Percentiles rank a stretch among this genome's conserved stretches.
These are phyloP conservation scores for Catenaria anguillulae DNA, from an alignment of 371 early-diverging fungal genomes.

Conservation along the genomic window DNA sequence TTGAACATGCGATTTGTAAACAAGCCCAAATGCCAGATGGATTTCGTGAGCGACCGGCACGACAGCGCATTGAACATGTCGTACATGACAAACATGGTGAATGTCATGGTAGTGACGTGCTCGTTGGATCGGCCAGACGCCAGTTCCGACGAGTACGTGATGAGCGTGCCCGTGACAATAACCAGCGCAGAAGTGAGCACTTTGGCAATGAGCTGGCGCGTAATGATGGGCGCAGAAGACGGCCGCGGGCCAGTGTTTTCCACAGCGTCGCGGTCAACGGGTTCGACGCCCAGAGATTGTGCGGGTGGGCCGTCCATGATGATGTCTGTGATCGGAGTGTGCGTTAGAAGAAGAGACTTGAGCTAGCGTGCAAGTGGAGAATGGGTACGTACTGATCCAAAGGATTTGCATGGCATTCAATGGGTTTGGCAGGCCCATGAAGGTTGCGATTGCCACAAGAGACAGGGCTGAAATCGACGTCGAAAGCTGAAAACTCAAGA, in stretches of 20 bases:
- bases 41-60: constrained; percentile 73
- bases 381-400: constrained; percentile 73
- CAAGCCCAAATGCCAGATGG: constrained; percentile 61
- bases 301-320: constrained; percentile 89
- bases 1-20: constrained; percentile 78
- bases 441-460: constrained; percentile 48
- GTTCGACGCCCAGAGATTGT: constrained; percentile 75
- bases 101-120: constrained; percentile 88
- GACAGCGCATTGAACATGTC: constrained; percentile 89
- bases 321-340: constrained; percentile 44
- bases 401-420: constrained; percentile 95
- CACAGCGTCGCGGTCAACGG: constrained; percentile 56
- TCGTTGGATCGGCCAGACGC: constrained; percentile 56
- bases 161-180: constrained; percentile 78
- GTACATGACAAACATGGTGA: constrained; percentile 88
- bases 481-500: constrained; percentile 16
- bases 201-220: constrained; percentile 48
- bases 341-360: not conserved
- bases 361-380: too few species aligned
- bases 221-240: constrained; percentile 57
- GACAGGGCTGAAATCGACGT: constrained; percentile 33
- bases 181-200: constrained; percentile 63
- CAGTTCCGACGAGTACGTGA: constrained; percentile 60
- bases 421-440: constrained; percentile 76
- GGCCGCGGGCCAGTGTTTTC: constrained; percentile 69